These are phyloP conservation scores for Rhexocercosporidium sp. DNA, from an alignment of 2,329 filamentous ascomycete genomes.

Conservation along the genomic window DNA sequence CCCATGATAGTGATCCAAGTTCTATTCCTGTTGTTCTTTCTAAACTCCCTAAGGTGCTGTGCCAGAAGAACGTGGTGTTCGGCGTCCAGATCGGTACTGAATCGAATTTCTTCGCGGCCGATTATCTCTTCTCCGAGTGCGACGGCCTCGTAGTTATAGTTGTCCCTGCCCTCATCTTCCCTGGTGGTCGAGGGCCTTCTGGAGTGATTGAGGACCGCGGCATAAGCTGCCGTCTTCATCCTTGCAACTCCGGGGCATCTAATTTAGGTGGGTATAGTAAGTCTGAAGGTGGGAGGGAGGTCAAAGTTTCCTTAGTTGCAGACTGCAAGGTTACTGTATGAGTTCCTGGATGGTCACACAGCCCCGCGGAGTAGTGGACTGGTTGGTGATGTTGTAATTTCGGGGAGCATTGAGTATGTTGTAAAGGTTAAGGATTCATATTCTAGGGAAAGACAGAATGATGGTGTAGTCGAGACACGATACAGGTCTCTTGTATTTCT, in stretches of 20 bases:
- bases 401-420: slow-evolving; percentile 13
- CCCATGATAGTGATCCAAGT: slow-evolving; percentile 24
- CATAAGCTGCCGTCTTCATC: slow-evolving; percentile 24
- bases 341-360: background rate
- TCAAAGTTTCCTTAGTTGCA: background rate
- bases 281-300: slow-evolving; percentile 7
- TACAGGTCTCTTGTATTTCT: background rate
- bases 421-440: background rate
- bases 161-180: slow-evolving; percentile 2
- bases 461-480: background rate
- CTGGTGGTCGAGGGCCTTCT: slow-evolving; percentile 5
- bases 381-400: slow-evolving; percentile 4
- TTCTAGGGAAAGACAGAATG: background rate
- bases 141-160: slow-evolving; percentile 35
- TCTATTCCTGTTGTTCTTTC: slow-evolving; percentile 26
- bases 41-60: slow-evolving; percentile 28
- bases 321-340: background rate
- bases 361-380: slow-evolving; percentile 4
- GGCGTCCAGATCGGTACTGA: slow-evolving; percentile 13
- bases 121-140: slow-evolving; percentile 9
- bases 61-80: slow-evolving; percentile 23
- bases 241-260: slow-evolving; percentile 15
- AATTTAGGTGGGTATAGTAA: background rate
- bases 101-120: slow-evolving; percentile 9
- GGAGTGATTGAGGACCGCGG: slow-evolving; percentile 13